Evolutionary conservation across 805 yeast genomes (phyloP), one percentile per base, ranked within the genome.

Genomic region (Zygoascus tannicola): DNA sequence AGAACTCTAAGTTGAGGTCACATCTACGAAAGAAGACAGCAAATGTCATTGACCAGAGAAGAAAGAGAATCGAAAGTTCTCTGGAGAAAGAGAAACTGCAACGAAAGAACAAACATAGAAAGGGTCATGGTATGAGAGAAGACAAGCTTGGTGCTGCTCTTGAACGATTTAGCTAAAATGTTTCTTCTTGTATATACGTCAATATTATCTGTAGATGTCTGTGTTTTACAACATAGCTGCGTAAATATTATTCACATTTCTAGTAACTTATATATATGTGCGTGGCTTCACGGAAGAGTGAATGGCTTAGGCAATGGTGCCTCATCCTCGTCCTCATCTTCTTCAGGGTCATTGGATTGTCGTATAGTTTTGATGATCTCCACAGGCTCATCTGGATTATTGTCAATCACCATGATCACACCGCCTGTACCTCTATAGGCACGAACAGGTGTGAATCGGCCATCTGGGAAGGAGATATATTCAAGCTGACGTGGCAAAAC

Each of bases 401-500:
- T 51, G 46, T 59, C 63, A 22, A 45, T 38, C 20, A 64, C 60
- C 7, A 64, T 50, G 10, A 62, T 46, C 3, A 64, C 67, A 22
- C 67, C 67, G 32, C 57, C 57, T 16, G 50, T 41, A 58, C 85
- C 75, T 68, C 68, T 80, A 60, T 77, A 78, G 59, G 80, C 81
- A 62, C 94, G 80, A 5, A 87, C 81, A 4, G 97, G 97, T 28
- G 70, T 74, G 63, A 81, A 90, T 57, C 95, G 74, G 39, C 75
- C 81, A 41, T 45, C 42, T 44, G 78, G 82, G 59, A 90, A 87
- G 3, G 94, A 73, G 42, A 92, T 76, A 65, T 79, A 85, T 63
- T 80, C 81, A 46, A 88, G 71, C 66, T 92, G 97, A 37, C 80
- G 75, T 14, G 97, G 97, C 44, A 92, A 69, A 1, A 92, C 95